Percentiles rank a stretch among this genome's conserved stretches.
phyloP scores from a whole-genome alignment of 768 basidiomycete genomes.

The Aureoboletus auriporus region DNA sequence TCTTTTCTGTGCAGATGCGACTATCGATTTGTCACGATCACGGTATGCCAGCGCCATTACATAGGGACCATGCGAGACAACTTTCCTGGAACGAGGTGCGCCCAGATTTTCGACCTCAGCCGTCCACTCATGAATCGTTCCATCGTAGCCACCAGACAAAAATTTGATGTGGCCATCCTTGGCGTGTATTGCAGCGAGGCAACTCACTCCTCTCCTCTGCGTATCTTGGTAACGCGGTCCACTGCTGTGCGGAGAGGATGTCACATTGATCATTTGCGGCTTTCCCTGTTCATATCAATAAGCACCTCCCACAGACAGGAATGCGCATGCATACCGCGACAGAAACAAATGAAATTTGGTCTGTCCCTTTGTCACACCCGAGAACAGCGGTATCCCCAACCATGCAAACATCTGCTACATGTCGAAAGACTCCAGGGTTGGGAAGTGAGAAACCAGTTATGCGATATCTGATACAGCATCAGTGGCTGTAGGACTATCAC shows the following conservation, averaged over 20 bases:
- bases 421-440: conserved; percentile 32
- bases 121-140: conserved; percentile 40
- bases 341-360: conserved; percentile 40
- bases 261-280: conserved; percentile 30
- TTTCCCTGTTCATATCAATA: conserved; percentile 26
- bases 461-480: conserved; percentile 28
- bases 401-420: conserved; percentile 46
- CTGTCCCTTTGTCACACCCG: conserved; percentile 39
- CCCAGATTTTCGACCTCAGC: conserved; percentile 17
- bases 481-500: conserved; percentile 6
- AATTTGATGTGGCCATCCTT: conserved; percentile 34
- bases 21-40: conserved; percentile 29
- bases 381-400: conserved; percentile 39
- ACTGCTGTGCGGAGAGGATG: conserved; percentile 30
- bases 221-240: conserved; percentile 21
- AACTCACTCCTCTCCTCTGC: conserved; percentile 35
- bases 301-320: conserved; percentile 20
- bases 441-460: conserved; percentile 37
- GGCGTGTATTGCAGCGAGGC: conserved; percentile 38
- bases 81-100: conserved; percentile 22
- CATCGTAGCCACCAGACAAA: conserved; percentile 48
- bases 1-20: conserved; percentile 33
- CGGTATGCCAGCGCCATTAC: conserved; percentile 39
- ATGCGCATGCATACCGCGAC: conserved; percentile 30
- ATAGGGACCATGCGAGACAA: conserved; percentile 28